Base-by-base conservation (phyloP, 257 asterid species). In the Linderniella brevidens region DNA sequence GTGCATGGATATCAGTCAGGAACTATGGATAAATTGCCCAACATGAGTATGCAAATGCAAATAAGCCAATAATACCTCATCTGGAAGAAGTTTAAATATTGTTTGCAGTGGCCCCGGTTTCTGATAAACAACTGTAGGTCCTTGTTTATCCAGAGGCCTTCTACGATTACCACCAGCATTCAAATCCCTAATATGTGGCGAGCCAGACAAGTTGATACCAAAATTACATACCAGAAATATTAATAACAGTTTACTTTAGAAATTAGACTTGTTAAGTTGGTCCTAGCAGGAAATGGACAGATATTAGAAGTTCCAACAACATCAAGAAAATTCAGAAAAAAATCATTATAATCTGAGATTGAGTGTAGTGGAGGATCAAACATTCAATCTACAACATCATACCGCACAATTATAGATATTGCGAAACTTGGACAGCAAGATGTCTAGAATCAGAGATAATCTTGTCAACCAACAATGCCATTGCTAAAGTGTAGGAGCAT, bases 61-160 rank as follows among this genome's bases (percentile, higher is more conserved):
- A 57, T 14, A 46, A 43, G 46, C 48, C 36, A 41, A 52, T 46
- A 29, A 67, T 72, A 69, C 96, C 93, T 88, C 98, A 58, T 78
- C 94, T 15, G 80, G 80, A 48, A 73, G 79, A 68, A 88, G 87
- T 71, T 69, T 62, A 69, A 88, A 84, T 64, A 78, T 71, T 35
- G 87, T 74, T 58, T 84, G 98, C 48, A 88, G 74, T 15, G 93
- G 93, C 41, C 96, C 96, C 20, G 83, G 78, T 65, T 78, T 81
- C 68, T 73, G 93, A 64, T 64, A 77, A 65, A 75, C 77, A 63
- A 74, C 64, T 20, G 75, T 67, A 41, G 79, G 77, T 49, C 82
- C 93, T 62, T 65, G 78, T 61, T 67, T 69, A 52, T 66, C 78
- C 59, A 61, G 56, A 50, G 64, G 17, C 65, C 74, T 60, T 63